Conservation (phyloP, 2,329 filamentous ascomycete species). For the Fusarium tjaetaba region DNA sequence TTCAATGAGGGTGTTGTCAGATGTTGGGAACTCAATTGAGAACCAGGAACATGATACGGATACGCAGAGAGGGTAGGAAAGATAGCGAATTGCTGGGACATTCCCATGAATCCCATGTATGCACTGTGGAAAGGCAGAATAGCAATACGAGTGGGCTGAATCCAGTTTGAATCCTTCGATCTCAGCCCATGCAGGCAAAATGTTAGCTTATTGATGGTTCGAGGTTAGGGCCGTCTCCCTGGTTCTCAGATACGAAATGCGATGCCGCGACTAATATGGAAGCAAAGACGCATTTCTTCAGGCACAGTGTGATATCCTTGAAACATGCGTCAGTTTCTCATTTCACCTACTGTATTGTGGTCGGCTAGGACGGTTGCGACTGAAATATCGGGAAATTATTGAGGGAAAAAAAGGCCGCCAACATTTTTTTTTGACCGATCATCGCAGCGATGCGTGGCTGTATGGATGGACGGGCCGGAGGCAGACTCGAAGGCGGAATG, state of each 20-base stretch:
- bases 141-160: slow-evolving; percentile 15
- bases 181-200: slow-evolving; percentile 11
- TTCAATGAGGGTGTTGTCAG: background rate
- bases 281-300: slow-evolving; percentile 21
- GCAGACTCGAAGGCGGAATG: slow-evolving; percentile 36
- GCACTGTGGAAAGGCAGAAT: slow-evolving; percentile 12
- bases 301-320: slow-evolving; percentile 29
- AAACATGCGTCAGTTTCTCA: background rate
- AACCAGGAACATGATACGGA: slow-evolving; percentile 16
- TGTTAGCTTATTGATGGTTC: slow-evolving; percentile 11
- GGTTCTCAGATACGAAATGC: slow-evolving; percentile 14
- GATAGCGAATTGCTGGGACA: background rate
- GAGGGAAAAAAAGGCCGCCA: slow-evolving; percentile 11
- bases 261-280: slow-evolving; percentile 23
- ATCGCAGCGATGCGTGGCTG: slow-evolving; percentile 7
- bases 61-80: background rate
- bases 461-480: slow-evolving; percentile 25
- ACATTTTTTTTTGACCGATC: slow-evolving; percentile 26
- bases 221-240: slow-evolving; percentile 12
- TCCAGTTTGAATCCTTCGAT: slow-evolving; percentile 12
- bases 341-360: slow-evolving; percentile 22
- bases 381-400: slow-evolving; percentile 16
- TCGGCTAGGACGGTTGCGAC: slow-evolving; percentile 17
- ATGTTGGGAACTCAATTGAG: background rate
- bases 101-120: slow-evolving; percentile 7